These are phyloP conservation scores for Chaetoceros tenuissimus DNA, from an alignment of 108 stramenopile genomes.

Conservation along the genomic window DNA sequence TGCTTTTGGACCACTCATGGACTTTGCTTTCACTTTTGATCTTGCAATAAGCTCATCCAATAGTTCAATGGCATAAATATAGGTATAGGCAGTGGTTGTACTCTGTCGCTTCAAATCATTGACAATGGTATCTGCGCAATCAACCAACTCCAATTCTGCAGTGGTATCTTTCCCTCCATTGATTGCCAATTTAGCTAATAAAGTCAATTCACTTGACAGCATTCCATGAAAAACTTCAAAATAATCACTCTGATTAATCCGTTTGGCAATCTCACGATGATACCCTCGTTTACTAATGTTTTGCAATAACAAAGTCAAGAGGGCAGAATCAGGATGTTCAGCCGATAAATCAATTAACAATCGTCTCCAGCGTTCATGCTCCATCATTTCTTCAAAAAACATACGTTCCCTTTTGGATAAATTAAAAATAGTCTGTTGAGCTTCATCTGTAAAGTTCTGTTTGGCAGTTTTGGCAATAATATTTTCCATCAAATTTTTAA, in stretches of 20 bases:
- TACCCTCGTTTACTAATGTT: conserved; percentile 73
- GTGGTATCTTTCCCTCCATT: conserved; percentile 35
- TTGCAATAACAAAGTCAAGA: conserved; percentile 71
- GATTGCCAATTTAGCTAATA: conserved; percentile 47
- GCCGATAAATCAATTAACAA: conserved; percentile 80
- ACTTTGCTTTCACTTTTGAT: conserved; percentile 11
- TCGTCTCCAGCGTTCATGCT: conserved; percentile 63
- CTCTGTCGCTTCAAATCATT: conserved; percentile 62
- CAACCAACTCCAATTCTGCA: conserved; percentile 21
- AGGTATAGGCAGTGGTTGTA: conserved; percentile 76
- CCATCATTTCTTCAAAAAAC: conserved; percentile 83
- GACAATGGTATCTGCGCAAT: conserved; percentile 34
- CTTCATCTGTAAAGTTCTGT: conserved; percentile 65
- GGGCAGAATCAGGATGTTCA: conserved; percentile 57
- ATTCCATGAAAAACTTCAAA: conserved; percentile 79
- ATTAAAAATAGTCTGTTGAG: conserved; percentile 59
- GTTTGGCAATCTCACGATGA: conserved; percentile 73
- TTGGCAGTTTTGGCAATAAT: conserved; percentile 54
- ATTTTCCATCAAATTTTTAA: conserved; percentile 53
- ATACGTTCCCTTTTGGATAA: conserved; percentile 54
- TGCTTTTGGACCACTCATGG: conserved; percentile 4
- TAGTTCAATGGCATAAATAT: conserved; percentile 68
- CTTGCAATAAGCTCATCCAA: conserved; percentile 15
- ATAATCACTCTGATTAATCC: conserved; percentile 81
- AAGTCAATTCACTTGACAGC: conserved; percentile 57